These are phyloP conservation scores for Tolypocladium cylindrosporum DNA, from an alignment of 2,329 filamentous ascomycete genomes.

Conservation along the genomic window DNA sequence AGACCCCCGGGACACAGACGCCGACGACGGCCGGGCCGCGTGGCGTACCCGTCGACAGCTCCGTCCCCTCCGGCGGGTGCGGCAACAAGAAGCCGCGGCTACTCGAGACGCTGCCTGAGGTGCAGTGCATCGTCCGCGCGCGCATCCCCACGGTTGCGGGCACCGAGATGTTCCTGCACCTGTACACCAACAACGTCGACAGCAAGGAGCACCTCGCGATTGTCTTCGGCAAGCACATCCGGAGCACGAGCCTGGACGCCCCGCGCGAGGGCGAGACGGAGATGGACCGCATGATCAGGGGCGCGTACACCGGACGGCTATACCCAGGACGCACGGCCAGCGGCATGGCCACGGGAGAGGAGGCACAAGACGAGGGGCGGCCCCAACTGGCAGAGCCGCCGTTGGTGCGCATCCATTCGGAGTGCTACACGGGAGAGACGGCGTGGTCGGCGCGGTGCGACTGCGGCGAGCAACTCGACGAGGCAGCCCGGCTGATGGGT, in stretches of 20 bases:
- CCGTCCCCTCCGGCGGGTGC: constrained; percentile 46
- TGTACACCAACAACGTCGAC: constrained; percentile 88
- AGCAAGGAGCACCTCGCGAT: constrained; percentile 96
- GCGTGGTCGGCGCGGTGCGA: constrained; percentile 97
- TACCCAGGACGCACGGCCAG: constrained; percentile 77
- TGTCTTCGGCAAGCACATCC: constrained; percentile 82
- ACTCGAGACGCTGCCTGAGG: constrained; percentile 65
- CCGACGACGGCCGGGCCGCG: constrained; percentile 34
- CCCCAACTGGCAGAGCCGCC: constrained; percentile 31
- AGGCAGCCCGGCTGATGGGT: constrained; percentile 89
- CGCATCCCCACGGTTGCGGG: constrained; percentile 88
- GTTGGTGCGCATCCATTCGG: constrained; percentile 89
- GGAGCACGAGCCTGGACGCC: constrained; percentile 62
- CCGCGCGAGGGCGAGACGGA: constrained; percentile 70
- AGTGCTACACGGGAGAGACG: constrained; percentile 97
- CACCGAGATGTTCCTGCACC: constrained; percentile 92
- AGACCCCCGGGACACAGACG: constrained; percentile 50
- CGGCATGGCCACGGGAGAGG: constrained; percentile 36
- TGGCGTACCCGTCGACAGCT: constrained; percentile 51
- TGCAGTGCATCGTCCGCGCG: constrained; percentile 90
- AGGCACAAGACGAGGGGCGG: constrained; percentile 1
- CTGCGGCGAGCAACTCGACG: constrained; percentile 94
- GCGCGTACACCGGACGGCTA: constrained; percentile 81
- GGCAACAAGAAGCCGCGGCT: constrained; percentile 59
- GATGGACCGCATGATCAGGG: constrained; percentile 84